A percentile compares a stretch with the other conserved stretches of the same genome.
These are phyloP conservation scores for Aspergillus hortae DNA, from an alignment of 2,329 filamentous ascomycete species.

Conservation along the genomic window DNA sequence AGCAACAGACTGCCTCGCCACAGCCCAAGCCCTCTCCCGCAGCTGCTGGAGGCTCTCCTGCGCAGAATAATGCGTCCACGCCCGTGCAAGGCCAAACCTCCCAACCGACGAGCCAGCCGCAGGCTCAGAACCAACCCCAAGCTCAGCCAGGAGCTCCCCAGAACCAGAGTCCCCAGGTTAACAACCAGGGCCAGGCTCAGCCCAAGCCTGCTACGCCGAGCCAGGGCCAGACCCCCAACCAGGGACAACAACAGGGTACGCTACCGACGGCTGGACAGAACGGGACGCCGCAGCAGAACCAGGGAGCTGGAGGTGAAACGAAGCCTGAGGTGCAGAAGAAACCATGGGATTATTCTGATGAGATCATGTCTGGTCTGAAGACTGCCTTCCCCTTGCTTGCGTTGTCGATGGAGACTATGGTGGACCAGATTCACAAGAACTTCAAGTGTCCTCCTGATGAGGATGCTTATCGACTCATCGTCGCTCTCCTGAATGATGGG, in stretches of 20 bases:
- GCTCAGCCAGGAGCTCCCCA: slow-evolving; percentile 15
- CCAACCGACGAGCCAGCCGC: slow-evolving; percentile 21
- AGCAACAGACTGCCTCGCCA: slow-evolving; percentile 51
- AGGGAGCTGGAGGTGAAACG: slow-evolving; percentile 18
- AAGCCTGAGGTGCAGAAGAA: slow-evolving; percentile 59
- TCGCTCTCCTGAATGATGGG: slow-evolving; percentile 94
- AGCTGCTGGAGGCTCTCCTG: slow-evolving; percentile 40
- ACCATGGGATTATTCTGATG: slow-evolving; percentile 94
- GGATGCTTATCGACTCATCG: slow-evolving; percentile 93
- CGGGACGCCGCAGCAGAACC: slow-evolving; percentile 22
- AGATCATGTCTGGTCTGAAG: slow-evolving; percentile 92
- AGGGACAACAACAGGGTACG: slow-evolving; percentile 23
- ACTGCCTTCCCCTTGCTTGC: slow-evolving; percentile 95
- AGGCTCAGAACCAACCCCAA: slow-evolving; percentile 20
- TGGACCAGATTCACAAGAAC: slow-evolving; percentile 97
- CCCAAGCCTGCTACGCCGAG: slow-evolving; percentile 14
- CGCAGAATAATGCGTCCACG: slow-evolving; percentile 39
- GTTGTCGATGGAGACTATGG: slow-evolving; percentile 98
- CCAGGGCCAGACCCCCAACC: slow-evolving; percentile 22
- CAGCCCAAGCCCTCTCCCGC: slow-evolving; percentile 39
- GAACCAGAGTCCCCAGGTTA: slow-evolving; percentile 14
- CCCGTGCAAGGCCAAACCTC: slow-evolving; percentile 25
- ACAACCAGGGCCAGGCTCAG: slow-evolving; percentile 11
- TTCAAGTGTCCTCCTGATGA: slow-evolving; percentile 99
- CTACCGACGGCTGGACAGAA: slow-evolving; percentile 29